These are phyloP conservation scores for Pestalotiopsis sp. DNA, from an alignment of 2,329 filamentous ascomycete species.

Conservation along the genomic window DNA sequence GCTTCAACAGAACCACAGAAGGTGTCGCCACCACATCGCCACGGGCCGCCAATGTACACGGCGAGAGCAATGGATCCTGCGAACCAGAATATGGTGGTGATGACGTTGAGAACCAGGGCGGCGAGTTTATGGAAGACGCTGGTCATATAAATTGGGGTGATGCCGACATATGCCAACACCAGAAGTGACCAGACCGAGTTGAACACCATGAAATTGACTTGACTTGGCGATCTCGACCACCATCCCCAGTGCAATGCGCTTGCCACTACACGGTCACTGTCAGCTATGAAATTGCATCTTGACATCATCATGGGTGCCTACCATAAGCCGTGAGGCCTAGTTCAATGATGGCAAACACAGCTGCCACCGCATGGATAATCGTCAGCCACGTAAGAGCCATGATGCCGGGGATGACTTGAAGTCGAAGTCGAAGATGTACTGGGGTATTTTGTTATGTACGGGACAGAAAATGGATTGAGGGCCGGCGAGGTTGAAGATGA, in stretches of 20 bases:
- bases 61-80: conserved; percentile 80
- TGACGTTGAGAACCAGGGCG: conserved; percentile 66
- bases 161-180: conserved; percentile 68
- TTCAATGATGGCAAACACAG: conserved; percentile 71
- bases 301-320: conserved; percentile 41
- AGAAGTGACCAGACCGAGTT: conserved; percentile 75
- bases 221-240: conserved; percentile 47
- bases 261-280: conserved; percentile 50
- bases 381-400: conserved; percentile 60
- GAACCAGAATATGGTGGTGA: conserved; percentile 91
- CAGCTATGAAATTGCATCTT: neutral
- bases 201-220: conserved; percentile 81
- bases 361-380: conserved; percentile 68
- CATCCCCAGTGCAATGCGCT: conserved; percentile 43
- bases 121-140: conserved; percentile 64
- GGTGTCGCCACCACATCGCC: conserved; percentile 49
- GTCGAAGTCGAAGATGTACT: neutral
- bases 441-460: neutral
- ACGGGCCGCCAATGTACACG: conserved; percentile 59
- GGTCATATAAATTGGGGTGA: conserved; percentile 66
- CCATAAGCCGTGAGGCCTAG: conserved; percentile 76
- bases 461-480: neutral
- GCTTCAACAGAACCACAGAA: conserved; percentile 66
- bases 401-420: conserved; percentile 19
- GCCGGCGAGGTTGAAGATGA: neutral